phyloP scores from a whole-genome alignment of 192 early-diverging fungal species.

The Geosiphon pyriformis region DNA sequence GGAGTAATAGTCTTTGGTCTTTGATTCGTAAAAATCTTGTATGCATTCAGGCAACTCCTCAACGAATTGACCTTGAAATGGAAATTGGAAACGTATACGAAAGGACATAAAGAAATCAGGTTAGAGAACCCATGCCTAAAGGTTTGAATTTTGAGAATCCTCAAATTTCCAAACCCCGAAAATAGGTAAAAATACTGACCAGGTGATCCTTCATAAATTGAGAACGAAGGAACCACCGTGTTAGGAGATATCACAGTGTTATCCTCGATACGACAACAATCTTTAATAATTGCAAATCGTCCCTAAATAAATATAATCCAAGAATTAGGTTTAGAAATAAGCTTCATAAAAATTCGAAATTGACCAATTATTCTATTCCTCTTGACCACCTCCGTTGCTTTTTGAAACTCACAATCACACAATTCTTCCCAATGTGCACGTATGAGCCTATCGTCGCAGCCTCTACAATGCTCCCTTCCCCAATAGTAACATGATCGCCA shows the following conservation, averaged over 20 bases:
- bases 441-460: slow-evolving; percentile 87
- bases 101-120: not conserved
- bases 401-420: slow-evolving; percentile 80
- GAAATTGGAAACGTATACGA: too few species aligned
- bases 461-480: slow-evolving; percentile 83
- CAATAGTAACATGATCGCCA: slow-evolving; percentile 87
- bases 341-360: too few species aligned
- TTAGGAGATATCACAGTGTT: slow-evolving; percentile 88
- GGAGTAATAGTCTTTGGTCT: slow-evolving; percentile 69
- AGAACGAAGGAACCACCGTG: slow-evolving; percentile 86
- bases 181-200: slow-evolving; percentile 36
- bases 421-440: slow-evolving; percentile 90
- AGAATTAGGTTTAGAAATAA: too few species aligned
- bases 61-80: slow-evolving; percentile 48
- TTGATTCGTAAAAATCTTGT: slow-evolving; percentile 72
- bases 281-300: slow-evolving; percentile 93
- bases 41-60: slow-evolving; percentile 87
- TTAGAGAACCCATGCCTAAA: slow-evolving; percentile 2
- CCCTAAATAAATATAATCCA: slow-evolving; percentile 50
- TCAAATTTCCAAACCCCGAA: not conserved
- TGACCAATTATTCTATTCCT: too few species aligned
- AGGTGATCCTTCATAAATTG: slow-evolving; percentile 82
- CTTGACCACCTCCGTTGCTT: too few species aligned
- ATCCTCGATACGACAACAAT: slow-evolving; percentile 86
- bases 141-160: not conserved